Conservation (phyloP, 176 grass and related monocot species). For the Oryza glaberrima region DNA sequence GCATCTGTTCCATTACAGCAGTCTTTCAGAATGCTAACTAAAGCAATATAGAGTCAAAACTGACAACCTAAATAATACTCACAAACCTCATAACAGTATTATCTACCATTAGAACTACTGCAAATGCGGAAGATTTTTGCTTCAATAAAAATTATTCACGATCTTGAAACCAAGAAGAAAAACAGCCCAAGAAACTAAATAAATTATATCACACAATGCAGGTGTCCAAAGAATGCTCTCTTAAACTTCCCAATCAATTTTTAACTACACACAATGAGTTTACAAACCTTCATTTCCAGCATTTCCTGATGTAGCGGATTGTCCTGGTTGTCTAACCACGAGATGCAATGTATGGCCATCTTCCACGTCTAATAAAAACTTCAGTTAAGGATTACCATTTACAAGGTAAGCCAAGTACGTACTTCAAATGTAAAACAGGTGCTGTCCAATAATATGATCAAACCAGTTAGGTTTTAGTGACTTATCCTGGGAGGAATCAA, state of each 20-base stretch:
- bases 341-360: constrained; percentile 99
- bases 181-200: constrained; percentile 7
- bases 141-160: constrained; percentile 21
- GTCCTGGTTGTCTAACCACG: constrained; percentile 88
- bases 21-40: too few relatives aligned
- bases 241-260: constrained; percentile 19
- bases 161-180: constrained; percentile 34
- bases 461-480: constrained; percentile 25
- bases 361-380: constrained; percentile 92
- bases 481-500: constrained; percentile 8
- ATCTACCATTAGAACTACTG: not conserved
- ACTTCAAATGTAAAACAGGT: not conserved
- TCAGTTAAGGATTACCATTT: constrained; percentile 46
- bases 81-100: constrained; percentile 15
- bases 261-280: constrained; percentile 12
- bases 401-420: constrained; percentile 13
- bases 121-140: constrained; percentile 8
- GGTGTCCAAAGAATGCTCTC: not conserved
- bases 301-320: constrained; percentile 55
- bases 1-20: not conserved
- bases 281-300: constrained; percentile 63
- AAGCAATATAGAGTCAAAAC: not conserved
- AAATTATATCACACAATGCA: not conserved
- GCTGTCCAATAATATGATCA: constrained; percentile 1
- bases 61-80: not conserved